Conservation (phyloP, 306 rosid genomes). For the Rosa multiflora region DNA sequence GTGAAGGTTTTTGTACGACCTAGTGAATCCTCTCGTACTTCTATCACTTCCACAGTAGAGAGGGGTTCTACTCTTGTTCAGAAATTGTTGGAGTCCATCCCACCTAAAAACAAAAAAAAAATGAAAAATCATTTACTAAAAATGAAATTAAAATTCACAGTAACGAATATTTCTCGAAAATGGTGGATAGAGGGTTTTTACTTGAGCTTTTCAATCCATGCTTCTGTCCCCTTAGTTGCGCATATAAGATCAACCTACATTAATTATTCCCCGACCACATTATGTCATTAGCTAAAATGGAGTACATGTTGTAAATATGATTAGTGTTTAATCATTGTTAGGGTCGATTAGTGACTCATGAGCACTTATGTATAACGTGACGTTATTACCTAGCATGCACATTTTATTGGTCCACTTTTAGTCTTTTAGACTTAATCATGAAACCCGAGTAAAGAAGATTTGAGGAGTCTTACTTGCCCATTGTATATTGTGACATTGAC, state of each 20-base stretch:
- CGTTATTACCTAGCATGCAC: background rate
- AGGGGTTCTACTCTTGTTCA: constrained; percentile 52
- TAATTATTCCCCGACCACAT: constrained; percentile 14
- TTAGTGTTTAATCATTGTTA: background rate
- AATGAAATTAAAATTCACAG: background rate
- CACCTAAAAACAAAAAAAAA: constrained; percentile 41
- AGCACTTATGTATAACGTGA: no score
- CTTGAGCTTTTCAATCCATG: constrained; percentile 85
- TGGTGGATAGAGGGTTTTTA: constrained; percentile 21
- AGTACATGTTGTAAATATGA: no score
- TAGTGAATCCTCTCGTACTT: constrained; percentile 60
- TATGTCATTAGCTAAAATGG: background rate
- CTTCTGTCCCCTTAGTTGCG: constrained; percentile 87
- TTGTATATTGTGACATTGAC: constrained; percentile 80
- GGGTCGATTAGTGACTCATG: background rate
- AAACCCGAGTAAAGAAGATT: no score
- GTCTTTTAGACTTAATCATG: background rate
- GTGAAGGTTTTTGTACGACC: constrained; percentile 63
- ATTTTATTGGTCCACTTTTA: background rate
- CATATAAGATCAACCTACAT: constrained; percentile 82
- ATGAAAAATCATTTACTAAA: background rate
- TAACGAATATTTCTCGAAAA: no score
- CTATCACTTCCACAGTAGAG: constrained; percentile 49
- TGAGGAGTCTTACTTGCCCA: constrained; percentile 65
- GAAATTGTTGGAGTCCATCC: constrained; percentile 63